These are phyloP conservation scores for Fusarium transvaalense DNA, from an alignment of 2,329 filamentous ascomycete genomes.

Conservation along the genomic window DNA sequence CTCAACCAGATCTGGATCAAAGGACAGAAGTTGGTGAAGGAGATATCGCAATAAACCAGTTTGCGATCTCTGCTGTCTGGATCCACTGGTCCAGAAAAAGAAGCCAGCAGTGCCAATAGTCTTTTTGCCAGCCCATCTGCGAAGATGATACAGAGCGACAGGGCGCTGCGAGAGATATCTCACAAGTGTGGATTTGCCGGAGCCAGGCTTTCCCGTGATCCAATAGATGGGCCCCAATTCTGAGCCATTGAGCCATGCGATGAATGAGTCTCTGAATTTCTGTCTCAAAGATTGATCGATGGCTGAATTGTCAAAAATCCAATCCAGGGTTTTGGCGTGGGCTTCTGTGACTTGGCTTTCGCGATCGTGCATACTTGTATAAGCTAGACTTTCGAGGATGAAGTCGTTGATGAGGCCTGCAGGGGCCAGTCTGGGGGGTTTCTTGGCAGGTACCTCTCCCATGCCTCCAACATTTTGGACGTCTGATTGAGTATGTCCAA, in stretches of 20 bases:
- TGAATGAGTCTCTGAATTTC: constrained; percentile 6
- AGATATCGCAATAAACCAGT: constrained; percentile 54
- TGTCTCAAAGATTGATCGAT: constrained; percentile 4
- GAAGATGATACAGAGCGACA: constrained; percentile 27
- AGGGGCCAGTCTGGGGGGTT: constrained; percentile 21
- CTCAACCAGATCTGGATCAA: neutral
- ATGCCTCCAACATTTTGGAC: neutral
- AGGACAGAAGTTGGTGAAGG: constrained; percentile 52
- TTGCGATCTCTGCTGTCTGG: constrained; percentile 53
- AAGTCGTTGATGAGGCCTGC: constrained; percentile 49
- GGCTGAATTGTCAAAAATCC: constrained; percentile 50
- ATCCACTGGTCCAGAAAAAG: constrained; percentile 61
- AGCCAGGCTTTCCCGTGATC: constrained; percentile 51
- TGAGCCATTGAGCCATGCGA: neutral
- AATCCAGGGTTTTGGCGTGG: constrained; percentile 53
- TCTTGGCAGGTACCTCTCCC: neutral
- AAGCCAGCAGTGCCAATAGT: constrained; percentile 53
- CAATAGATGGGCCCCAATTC: constrained; percentile 5
- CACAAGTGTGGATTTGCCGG: constrained; percentile 62
- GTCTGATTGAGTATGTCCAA: neutral
- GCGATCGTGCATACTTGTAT: constrained; percentile 51
- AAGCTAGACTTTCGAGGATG: constrained; percentile 50
- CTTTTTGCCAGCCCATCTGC: constrained; percentile 47
- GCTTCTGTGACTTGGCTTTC: constrained; percentile 51
- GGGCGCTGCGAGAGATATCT: constrained; percentile 52